Evolutionary conservation across 495 filamentous ascomycete genomes (phyloP), one percentile per base, ranked within the genome.

Genomic region (Pseudevernia furfuracea): DNA sequence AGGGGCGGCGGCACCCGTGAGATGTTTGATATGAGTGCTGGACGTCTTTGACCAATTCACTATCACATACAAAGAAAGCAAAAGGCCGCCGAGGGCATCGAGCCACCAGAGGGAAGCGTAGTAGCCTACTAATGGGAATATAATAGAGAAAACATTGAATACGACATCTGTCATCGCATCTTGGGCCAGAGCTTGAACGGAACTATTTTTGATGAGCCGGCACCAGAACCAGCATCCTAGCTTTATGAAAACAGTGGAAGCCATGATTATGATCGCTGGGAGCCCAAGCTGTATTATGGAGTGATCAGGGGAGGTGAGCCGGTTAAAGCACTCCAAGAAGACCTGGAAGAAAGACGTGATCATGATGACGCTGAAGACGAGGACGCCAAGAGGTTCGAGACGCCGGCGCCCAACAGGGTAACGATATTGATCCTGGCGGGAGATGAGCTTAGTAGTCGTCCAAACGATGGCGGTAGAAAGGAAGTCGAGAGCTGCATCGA

Each of bases 141-240:
- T 91, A 15, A 90, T 96, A 64, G 88, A 91, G 70, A 95, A 94
- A 17, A 82, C 87, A 71, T 96, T 97, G 83, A 97, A 97, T 17
- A 97, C 81, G 14, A 97, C 89, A 71, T 88, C 80, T 0, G 86
- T 89, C 75, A 88, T 80, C 17, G 82, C 81, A 64, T 85, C 81
- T 67, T 86, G 78, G 4, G 87, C 89, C 43, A 97, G 74, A 1
- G 92, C 91, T 73, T 95, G 92, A 2, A 96, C 91, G 64, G 86
- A 90, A 12, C 88, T 91, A 70, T 96, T 96, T 43, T 87, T 89
- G 62, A 97, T 88, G 19, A 92, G 74, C 4, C 91, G 89, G 72
- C 92, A 96, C 88, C 89, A 97, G 36, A 96, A 71, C 89, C 90
- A 97, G 74, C 88, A 91, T n/a, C 82, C 61, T 32, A 85, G 79